phyloP scores from a whole-genome alignment of 2,329 filamentous ascomycete species.

The Cryphonectria carpinicola region DNA sequence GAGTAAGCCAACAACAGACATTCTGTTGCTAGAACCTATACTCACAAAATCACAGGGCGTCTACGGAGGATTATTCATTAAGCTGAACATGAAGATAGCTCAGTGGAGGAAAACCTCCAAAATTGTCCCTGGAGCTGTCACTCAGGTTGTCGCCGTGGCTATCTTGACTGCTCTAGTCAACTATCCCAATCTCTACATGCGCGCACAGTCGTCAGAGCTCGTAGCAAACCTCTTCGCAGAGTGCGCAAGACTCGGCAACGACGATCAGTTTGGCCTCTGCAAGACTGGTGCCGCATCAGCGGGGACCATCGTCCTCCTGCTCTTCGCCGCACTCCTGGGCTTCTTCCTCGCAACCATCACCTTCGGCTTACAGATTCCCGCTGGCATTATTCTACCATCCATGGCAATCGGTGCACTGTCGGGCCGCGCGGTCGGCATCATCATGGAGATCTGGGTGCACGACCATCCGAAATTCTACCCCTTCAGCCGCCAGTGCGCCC shows the following conservation, averaged over 20 bases:
- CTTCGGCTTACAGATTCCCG: constrained; percentile 92
- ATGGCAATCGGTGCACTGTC: constrained; percentile 94
- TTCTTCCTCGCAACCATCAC: constrained; percentile 86
- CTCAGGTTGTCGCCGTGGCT: constrained; percentile 80
- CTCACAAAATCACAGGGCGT: constrained; percentile 60
- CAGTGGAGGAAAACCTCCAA: constrained; percentile 72
- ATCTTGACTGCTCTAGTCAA: constrained; percentile 86
- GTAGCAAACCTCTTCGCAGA: constrained; percentile 92
- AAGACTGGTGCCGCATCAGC: constrained; percentile 82
- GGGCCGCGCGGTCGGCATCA: constrained; percentile 85
- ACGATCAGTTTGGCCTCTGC: constrained; percentile 90
- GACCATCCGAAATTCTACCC: constrained; percentile 76
- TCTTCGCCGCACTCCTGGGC: constrained; percentile 81
- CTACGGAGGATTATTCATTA: constrained; percentile 94
- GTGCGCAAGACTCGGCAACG: constrained; percentile 78
- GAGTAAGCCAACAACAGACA: constrained; percentile 48
- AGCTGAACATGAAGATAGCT: constrained; percentile 85
- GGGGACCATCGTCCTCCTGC: constrained; percentile 78
- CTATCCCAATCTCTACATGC: constrained; percentile 96
- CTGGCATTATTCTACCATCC: constrained; percentile 92
- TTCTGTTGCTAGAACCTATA: not conserved
- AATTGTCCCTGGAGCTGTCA: constrained; percentile 72
- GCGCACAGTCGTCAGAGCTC: constrained; percentile 86
- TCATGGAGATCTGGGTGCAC: constrained; percentile 86
- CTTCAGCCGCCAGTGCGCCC: constrained; percentile 75